phyloP scores from a whole-genome alignment of 805 yeast genomes.

The Candida nitratophila region DNA sequence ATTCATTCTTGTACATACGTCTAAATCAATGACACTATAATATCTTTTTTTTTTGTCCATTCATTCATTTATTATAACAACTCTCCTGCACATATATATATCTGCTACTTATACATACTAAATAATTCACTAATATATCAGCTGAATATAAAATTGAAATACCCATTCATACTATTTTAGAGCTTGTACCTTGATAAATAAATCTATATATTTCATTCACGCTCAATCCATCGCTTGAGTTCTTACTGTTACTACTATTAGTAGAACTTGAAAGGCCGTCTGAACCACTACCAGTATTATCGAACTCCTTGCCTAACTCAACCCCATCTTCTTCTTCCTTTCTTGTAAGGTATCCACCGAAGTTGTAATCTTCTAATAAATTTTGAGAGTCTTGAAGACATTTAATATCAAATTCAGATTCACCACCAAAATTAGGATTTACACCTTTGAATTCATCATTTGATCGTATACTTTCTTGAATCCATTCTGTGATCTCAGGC shows the following conservation, averaged over 20 bases:
- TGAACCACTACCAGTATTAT: not conserved
- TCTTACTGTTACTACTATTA: conserved; percentile 4
- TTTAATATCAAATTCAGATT: conserved; percentile 57
- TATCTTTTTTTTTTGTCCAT: too few species aligned
- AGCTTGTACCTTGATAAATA: conserved; percentile 37
- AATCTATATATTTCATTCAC: conserved; percentile 35
- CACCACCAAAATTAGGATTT: conserved; percentile 15
- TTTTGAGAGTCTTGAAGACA: conserved; percentile 50
- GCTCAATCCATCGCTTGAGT: conserved; percentile 16
- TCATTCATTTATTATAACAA: too few species aligned
- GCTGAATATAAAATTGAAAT: too few species aligned
- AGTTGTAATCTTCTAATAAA: conserved; percentile 48
- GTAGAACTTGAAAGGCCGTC: conserved; percentile 23
- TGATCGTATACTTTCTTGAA: conserved; percentile 26
- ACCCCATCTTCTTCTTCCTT: conserved; percentile 34
- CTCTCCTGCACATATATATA: too few species aligned
- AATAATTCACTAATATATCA: too few species aligned
- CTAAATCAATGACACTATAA: too few species aligned
- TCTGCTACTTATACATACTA: too few species aligned
- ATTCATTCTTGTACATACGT: too few species aligned
- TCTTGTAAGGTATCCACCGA: conserved; percentile 53
- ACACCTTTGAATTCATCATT: conserved; percentile 13
- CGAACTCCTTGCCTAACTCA: conserved; percentile 9
- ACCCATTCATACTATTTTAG: conserved; percentile 8
- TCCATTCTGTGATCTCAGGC: conserved; percentile 91